Base-by-base conservation (phyloP, 2,329 filamentous ascomycete genomes). In the Colletotrichum cuscutae region DNA sequence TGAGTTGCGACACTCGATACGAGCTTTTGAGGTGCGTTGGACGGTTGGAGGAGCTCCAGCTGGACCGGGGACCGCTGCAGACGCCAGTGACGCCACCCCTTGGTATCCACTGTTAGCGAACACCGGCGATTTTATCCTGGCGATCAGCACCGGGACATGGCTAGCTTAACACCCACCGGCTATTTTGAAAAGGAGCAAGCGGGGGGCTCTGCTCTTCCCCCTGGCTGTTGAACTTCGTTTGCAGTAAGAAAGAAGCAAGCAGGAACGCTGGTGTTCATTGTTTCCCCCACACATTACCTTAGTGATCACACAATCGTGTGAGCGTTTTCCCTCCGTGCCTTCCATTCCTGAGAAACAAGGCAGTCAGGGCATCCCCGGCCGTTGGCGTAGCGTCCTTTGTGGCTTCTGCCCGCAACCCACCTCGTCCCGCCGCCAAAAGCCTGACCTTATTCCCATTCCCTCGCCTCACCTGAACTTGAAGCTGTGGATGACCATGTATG, bases 391-490 rank as follows among this genome's bases (percentile, higher is more conserved):
- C 19, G 11, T 63, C 53, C 19, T 19, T 46, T 56, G 8, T 54
- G 30, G 30, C 65, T 42, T 49, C 37, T 68, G 42, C 35, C 35
- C 32, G 4, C 32, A 35, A 35, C 11, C 11, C n/a, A 42, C 60
- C 15, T 13, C 6, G 15, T 12, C 32, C 46, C 56, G 49, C 35
- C 66, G 26, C 53, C 59, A 60, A 12, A 11, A 35, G n/a, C 28
- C 46, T 32, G 30, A 8, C 54, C 60, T 56, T 70, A 19, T 53
- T 42, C 42, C 42, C 42, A 49, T 49, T 52, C 11, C 24, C 64
- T 35, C 49, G 65, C 30, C 22, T 65, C 71, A 71, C 71, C 66
- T 71, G 67, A 73, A 73, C 4, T 71, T 61, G 67, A 73, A 73
- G 66, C 71, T 65, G 61, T 64, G 61, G 30, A 64, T 5, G 49